Evolutionary conservation across 495 filamentous ascomycete genomes (phyloP), one percentile per base, ranked within the genome.

Genomic region (Talaromyces nanjingensis): DNA sequence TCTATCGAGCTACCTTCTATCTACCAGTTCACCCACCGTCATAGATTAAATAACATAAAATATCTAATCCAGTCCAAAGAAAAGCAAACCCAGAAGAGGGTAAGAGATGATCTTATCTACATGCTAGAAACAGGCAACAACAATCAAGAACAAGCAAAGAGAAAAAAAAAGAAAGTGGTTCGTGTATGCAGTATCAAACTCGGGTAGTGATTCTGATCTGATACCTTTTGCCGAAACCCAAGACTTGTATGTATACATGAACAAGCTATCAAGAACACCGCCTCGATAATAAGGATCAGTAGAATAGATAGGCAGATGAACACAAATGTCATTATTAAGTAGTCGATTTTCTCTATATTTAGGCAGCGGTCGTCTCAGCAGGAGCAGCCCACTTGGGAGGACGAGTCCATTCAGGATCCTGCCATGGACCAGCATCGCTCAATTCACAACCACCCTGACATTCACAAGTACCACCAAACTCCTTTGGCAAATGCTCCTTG

Each of bases 341-440:
- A 60, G 57, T 60, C 18, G 37, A 31, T 31, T 18, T 42, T 20
- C 22, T 42, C 25, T 22, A 47, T 62, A n/a, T 42, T 47, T 24
- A 62, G 29, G 63, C 22, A 25, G 66, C 64, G 69, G 75, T 73
- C 72, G 74, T 73, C 68, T 76, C 73, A 33, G 25, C 65, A 45
- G 57, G 64, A 63, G 72, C 71, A 52, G 79, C 86, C 90, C 89
- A 93, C 75, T 89, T 87, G 64, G 90, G 84, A 22, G 87, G 77
- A 63, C 78, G 83, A 20, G 83, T 77, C 85, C 86, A 94, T 74
- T 92, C 74, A 22, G 84, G 65, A 66, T 98, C 94, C 65, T 89
- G 85, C 94, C 94, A 98, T 54, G 94, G 94, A 55, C 94, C 94
- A 65, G 84, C 85, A 69, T 98, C 94, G 73, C 91, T 96, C 64